Evolutionary conservation across 2,329 filamentous ascomycete genomes (phyloP).

Genomic region (Aspergillus intermedius): DNA sequence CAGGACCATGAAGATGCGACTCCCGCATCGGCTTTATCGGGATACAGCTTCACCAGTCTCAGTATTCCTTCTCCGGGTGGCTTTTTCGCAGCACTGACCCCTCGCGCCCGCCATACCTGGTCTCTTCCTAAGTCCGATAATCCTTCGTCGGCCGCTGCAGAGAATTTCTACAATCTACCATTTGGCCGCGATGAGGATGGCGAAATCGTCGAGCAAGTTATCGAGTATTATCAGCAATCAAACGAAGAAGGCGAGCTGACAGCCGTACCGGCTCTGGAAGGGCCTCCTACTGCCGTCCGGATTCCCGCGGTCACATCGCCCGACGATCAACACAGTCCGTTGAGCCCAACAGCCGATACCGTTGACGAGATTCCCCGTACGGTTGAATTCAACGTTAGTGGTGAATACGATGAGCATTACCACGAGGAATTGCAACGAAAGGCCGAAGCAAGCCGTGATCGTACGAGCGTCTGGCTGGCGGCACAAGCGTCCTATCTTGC

Average conservation of each 20-base stretch:
- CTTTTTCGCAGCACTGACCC: conserved; percentile 81
- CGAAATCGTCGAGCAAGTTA: conserved; percentile 58
- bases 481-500: conserved; percentile 73
- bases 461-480: conserved; percentile 78
- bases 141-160: conserved; percentile 83
- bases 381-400: conserved; percentile 49
- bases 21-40: conserved; percentile 52
- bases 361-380: conserved; percentile 53
- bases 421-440: conserved; percentile 64
- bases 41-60: conserved; percentile 68
- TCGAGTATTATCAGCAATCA: conserved; percentile 50
- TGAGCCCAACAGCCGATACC: conserved; percentile 17
- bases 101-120: conserved; percentile 75
- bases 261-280: conserved; percentile 25
- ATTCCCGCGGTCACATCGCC: conserved; percentile 32
- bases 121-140: conserved; percentile 53
- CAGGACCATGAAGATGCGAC: conserved; percentile 42
- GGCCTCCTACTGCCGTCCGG: conserved; percentile 41
- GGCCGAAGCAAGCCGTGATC: conserved; percentile 68
- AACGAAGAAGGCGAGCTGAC: conserved; percentile 26
- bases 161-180: conserved; percentile 81
- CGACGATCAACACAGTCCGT: conserved; percentile 20
- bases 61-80: conserved; percentile 87
- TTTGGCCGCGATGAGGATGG: conserved; percentile 52
- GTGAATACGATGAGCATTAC: conserved; percentile 68